Base-by-base conservation (phyloP, 2,329 filamentous ascomycete genomes). In the Westerdykella ornata region DNA sequence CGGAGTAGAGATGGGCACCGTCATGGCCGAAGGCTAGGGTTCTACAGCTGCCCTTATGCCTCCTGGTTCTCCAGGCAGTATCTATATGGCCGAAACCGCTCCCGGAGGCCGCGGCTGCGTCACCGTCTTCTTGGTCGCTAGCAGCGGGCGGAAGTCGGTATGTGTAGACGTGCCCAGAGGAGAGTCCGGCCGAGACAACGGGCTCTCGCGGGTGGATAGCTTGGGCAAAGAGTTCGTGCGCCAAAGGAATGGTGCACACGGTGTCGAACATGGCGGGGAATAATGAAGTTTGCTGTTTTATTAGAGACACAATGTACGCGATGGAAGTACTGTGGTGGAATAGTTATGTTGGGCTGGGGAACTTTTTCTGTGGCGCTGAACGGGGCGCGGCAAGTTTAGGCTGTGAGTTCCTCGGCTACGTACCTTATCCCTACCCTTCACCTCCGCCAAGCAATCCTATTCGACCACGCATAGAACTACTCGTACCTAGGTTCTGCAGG, bases 41-140 rank as follows among this genome's bases (percentile, higher is more conserved):
- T 39, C 92, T 78, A 62, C 90, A 97, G 73, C 88, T 96, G 11
- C 88, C 90, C 72, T 95, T 94, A 70, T 98, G 92, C 46, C 92
- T 77, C 52, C 82, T 76, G 4, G 92, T 97, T 55, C 80, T 78
- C 92, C 92, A 98, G 45, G 82, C 71, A 0, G 83, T 87, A 53
- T 89, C 85, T 48, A 97, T 85, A 42, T 82, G 79, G 33, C 82
- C 84, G 48, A 77, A 84, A 9, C 87, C 88, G 54, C 72, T 75
- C 53, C 73, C 72, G 17, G 71, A 72, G 22, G 60, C 62, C 8
- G 62, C 39, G 11, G 78, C 75, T 19, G 77, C 75, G 31, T 72
- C 71, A 20, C 50, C 55, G 35, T 76, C 75, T 14, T 67, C 68
- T 30, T 71, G 71, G 32, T 68, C 68, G 39, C 68, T 71, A 26